Base-by-base conservation (phyloP, 1,139 yeast genomes). In the Candida pseudoviswanathii region DNA sequence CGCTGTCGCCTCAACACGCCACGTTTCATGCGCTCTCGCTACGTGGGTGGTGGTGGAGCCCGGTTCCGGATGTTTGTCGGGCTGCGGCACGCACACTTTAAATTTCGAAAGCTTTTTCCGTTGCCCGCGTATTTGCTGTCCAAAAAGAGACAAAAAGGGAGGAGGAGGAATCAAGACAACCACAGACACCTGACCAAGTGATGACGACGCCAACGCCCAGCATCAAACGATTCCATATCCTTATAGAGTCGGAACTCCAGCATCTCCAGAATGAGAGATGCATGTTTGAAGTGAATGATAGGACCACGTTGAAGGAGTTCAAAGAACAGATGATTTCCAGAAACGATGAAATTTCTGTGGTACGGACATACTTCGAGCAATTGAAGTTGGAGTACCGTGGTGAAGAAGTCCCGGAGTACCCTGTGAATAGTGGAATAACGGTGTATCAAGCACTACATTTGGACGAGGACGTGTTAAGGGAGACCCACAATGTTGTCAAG, bases 341-440 rank as follows among this genome's bases (percentile, higher is more conserved):
- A 43, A 55, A 64, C 10, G 71, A 69, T 45, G 50, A 52, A 25
- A 51, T 54, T 4, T 57, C 64, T 24, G 72, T 67, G 0, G 54
- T 62, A 30, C 55, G 73, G 49, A 68, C 73, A 1, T 67, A 66
- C 45, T 59, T 59, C 44, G 72, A 68, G 34, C 72, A 69, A 49
- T 50, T 69, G 21, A 57, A 54, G 43, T 49, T 69, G 32, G 50
- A 46, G 8, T 60, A 56, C 47, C 50, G 58, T 7, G 52, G 51
- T 8, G 47, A 47, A 3, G 47, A 49, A 25, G 44, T 62, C 25
- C 41, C 32, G 4, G 56, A 54, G 27, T 43, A 48, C n/a, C 44
- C 41, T 2, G 47, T 42, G 10, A 44, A 38, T 3, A 52, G 57
- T 41, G 56, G 56, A 25, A 32, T 9, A 9, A 30, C 54, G 1